phyloP scores from a whole-genome alignment of 805 yeast species.

The Candida sonorensis region DNA sequence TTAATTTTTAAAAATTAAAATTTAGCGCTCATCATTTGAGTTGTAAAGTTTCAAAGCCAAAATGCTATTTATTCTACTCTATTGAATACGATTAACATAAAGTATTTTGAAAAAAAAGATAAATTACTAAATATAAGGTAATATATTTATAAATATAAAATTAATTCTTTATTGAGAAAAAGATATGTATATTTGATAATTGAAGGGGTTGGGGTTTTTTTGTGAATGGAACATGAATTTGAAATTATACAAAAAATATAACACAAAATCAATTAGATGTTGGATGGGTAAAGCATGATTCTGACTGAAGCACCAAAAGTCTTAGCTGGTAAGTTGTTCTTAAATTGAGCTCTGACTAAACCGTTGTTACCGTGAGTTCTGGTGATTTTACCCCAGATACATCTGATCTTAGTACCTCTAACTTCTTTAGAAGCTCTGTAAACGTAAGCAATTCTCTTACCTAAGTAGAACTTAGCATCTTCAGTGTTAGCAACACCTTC shows the following conservation, averaged over 20 bases:
- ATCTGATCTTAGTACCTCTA: slow-evolving; percentile 98
- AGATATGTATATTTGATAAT: slow-evolving; percentile 2
- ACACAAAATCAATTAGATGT: slow-evolving; percentile 92
- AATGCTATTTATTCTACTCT: too few relatives aligned
- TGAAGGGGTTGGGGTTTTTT: slow-evolving; percentile 1
- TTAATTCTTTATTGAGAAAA: slow-evolving; percentile 5
- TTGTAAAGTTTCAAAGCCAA: too few relatives aligned
- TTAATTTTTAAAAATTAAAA: too few relatives aligned
- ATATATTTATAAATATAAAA: slow-evolving; percentile 3
- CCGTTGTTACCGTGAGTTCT: slow-evolving; percentile 99
- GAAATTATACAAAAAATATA: too few relatives aligned
- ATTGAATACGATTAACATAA: slow-evolving; percentile 1
- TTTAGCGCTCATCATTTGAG: too few relatives aligned
- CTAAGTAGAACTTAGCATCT: slow-evolving; percentile 98
- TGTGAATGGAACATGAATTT: too few relatives aligned
- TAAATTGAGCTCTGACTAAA: slow-evolving; percentile 98
- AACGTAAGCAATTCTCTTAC: slow-evolving; percentile 98
- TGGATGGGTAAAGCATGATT: slow-evolving; percentile 99
- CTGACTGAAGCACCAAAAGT: slow-evolving; percentile 99
- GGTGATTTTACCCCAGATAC: slow-evolving; percentile 98
- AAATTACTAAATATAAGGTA: slow-evolving; percentile 4
- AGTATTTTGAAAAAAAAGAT: neutral
- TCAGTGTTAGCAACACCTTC: slow-evolving; percentile 90
- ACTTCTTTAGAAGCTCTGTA: slow-evolving; percentile 98
- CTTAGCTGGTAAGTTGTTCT: slow-evolving; percentile 98